Evolutionary conservation across 306 rosid genomes (phyloP).

Genomic region (Bauhinia variegata): DNA sequence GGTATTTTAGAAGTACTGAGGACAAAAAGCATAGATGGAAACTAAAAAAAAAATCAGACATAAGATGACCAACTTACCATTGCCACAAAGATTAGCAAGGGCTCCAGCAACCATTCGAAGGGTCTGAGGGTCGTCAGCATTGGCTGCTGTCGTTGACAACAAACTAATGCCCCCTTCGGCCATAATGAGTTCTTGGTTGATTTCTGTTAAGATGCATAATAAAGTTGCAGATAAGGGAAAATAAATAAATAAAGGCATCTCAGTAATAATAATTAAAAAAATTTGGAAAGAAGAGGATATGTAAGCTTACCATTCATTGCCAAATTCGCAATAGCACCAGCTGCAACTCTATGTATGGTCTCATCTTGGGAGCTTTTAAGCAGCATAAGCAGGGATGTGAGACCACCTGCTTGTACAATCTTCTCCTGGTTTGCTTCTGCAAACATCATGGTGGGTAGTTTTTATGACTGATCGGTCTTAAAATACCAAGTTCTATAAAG

Average conservation of each 20-base stretch:
- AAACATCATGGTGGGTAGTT: conserved; percentile 27
- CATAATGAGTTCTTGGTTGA: conserved; percentile 98
- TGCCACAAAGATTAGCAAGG: conserved; percentile 95
- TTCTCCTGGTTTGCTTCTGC: conserved; percentile 94
- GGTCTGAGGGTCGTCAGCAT: conserved; percentile 95
- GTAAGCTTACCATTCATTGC: conserved; percentile 87
- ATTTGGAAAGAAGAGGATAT: conserved; percentile 12
- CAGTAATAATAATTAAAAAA: no score
- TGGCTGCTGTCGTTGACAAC: conserved; percentile 77
- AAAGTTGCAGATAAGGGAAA: conserved; percentile 38
- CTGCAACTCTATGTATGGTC: conserved; percentile 98
- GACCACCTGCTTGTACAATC: conserved; percentile 98
- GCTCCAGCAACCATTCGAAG: conserved; percentile 99
- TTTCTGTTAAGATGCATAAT: conserved; percentile 61
- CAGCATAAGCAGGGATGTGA: conserved; percentile 81
- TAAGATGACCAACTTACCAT: conserved; percentile 63
- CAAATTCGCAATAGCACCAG: conserved; percentile 96
- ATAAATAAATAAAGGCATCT: no score
- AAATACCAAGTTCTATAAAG: conserved; percentile 19
- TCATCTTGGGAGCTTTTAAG: conserved; percentile 85
- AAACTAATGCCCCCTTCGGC: conserved; percentile 92
- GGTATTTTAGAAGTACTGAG: no score
- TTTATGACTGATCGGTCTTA: conserved; percentile 33
- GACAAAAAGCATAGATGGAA: neutral
- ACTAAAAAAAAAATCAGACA: conserved; percentile 26